Evolutionary conservation across 305 asterid genomes (phyloP).

Genomic region (Fraxinus albicans): DNA sequence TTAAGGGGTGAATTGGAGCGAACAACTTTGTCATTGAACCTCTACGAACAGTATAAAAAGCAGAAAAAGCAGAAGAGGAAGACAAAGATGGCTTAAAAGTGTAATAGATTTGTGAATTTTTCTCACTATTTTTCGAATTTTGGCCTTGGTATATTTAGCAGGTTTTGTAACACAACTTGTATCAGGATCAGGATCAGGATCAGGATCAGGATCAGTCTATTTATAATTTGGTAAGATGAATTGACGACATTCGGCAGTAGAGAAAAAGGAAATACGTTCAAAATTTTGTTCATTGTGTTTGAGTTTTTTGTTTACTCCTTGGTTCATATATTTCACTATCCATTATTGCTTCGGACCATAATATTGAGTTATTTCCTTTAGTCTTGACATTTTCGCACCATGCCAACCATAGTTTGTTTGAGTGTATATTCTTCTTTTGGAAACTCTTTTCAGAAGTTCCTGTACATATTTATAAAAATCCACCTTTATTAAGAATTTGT

Average conservation of each 20-base stretch:
- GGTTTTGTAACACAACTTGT: not conserved
- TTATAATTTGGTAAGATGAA: not conserved
- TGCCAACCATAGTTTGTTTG: not conserved
- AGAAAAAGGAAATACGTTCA: not conserved
- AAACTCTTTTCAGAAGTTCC: not conserved
- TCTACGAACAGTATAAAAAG: constrained; percentile 55
- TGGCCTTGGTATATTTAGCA: not conserved
- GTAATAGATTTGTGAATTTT: not conserved
- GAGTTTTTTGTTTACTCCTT: not conserved
- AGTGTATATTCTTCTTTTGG: not conserved
- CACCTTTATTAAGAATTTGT: not conserved
- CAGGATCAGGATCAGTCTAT: not conserved
- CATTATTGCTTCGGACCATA: not conserved
- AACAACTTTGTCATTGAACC: constrained; percentile 41
- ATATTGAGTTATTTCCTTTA: not conserved
- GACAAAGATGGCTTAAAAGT: constrained; percentile 23
- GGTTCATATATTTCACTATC: not conserved
- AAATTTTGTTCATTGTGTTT: not conserved
- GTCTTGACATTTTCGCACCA: not conserved
- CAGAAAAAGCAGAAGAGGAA: constrained; percentile 48
- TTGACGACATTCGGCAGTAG: not conserved
- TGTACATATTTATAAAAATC: no score
- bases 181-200: no score
- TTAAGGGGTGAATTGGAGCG: constrained; percentile 60
- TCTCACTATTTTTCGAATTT: not conserved